phyloP scores from a whole-genome alignment of 371 early-diverging fungal species.

The Polyrhizophydium stewartii region DNA sequence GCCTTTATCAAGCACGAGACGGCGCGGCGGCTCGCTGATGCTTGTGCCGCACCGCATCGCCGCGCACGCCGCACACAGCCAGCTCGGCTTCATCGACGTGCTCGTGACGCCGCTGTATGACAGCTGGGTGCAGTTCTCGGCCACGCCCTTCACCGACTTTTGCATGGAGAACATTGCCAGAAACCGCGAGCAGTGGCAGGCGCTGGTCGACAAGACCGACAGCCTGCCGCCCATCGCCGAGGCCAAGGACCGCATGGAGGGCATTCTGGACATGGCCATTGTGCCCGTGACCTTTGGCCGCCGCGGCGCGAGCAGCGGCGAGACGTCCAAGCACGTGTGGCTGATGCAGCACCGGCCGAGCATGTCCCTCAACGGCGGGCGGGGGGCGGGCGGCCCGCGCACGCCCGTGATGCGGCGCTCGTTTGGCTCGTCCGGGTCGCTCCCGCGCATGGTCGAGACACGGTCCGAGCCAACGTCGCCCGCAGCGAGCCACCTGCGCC shows the following conservation, averaged over 20 bases:
- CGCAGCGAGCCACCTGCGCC: too few relatives aligned
- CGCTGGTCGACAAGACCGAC: conserved; percentile 13
- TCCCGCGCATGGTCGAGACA: too few relatives aligned
- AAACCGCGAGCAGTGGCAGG: conserved; percentile 34
- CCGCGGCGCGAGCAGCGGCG: background rate
- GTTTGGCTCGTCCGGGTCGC: too few relatives aligned
- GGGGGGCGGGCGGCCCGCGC: too few relatives aligned
- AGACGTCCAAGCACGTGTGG: background rate
- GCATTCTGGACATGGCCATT: background rate
- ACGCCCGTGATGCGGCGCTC: too few relatives aligned
- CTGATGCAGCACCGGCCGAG: background rate
- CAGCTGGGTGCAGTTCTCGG: conserved; percentile 35
- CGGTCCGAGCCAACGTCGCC: too few relatives aligned
- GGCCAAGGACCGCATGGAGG: background rate
- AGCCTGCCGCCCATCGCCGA: conserved; percentile 14
- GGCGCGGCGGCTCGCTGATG: too few relatives aligned
- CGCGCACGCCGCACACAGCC: too few relatives aligned
- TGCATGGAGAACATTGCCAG: conserved; percentile 35
- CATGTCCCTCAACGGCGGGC: background rate
- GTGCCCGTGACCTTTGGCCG: background rate
- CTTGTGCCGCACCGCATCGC: too few relatives aligned
- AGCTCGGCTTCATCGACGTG: conserved; percentile 52
- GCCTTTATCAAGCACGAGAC: too few relatives aligned
- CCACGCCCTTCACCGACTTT: conserved; percentile 28
- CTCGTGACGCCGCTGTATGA: conserved; percentile 47